A percentile compares a stretch with the other conserved stretches of the same genome.
Conservation (phyloP, 2,329 filamentous ascomycete species). For the Colletotrichum destructivum region DNA sequence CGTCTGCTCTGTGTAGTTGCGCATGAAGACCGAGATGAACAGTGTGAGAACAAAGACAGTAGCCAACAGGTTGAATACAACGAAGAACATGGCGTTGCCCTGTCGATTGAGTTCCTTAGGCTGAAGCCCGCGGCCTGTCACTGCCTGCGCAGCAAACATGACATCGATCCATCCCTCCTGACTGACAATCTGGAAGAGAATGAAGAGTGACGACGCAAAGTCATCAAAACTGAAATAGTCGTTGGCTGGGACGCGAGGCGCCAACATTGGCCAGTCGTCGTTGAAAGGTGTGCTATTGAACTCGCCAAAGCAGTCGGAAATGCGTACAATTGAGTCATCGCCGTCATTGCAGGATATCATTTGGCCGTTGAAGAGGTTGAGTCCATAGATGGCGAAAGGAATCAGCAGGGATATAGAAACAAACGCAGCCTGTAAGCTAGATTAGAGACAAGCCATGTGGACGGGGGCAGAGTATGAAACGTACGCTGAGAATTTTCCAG, state of each 20-base stretch:
- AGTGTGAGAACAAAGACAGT: slow-evolving; percentile 97
- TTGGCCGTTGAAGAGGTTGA: slow-evolving; percentile 92
- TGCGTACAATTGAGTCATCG: slow-evolving; percentile 68
- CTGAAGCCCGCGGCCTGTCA: slow-evolving; percentile 83
- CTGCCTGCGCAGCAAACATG: slow-evolving; percentile 86
- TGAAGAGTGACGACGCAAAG: slow-evolving; percentile 93
- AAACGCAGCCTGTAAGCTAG: slow-evolving; percentile 75
- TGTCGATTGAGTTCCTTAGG: slow-evolving; percentile 78
- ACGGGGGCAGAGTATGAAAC: slow-evolving; percentile 51
- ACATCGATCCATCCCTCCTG: slow-evolving; percentile 98
- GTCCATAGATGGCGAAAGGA: slow-evolving; percentile 94
- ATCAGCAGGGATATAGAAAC: slow-evolving; percentile 95
- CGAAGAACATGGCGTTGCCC: slow-evolving; percentile 94
- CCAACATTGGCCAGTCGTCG: slow-evolving; percentile 82
- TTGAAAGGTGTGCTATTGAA: slow-evolving; percentile 83
- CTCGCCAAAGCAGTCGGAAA: slow-evolving; percentile 88
- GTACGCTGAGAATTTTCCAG: slow-evolving; percentile 90
- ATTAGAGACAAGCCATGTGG: slow-evolving; percentile 14
- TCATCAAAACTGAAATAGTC: slow-evolving; percentile 94
- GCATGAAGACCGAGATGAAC: slow-evolving; percentile 99
- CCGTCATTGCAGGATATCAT: slow-evolving; percentile 86
- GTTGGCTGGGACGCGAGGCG: slow-evolving; percentile 86
- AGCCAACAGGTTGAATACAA: slow-evolving; percentile 95
- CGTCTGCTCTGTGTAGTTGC: slow-evolving; percentile 98
- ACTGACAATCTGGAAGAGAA: slow-evolving; percentile 98